These are phyloP conservation scores for Aspergillus biplanus DNA, from an alignment of 495 filamentous ascomycete species.

Conservation along the genomic window DNA sequence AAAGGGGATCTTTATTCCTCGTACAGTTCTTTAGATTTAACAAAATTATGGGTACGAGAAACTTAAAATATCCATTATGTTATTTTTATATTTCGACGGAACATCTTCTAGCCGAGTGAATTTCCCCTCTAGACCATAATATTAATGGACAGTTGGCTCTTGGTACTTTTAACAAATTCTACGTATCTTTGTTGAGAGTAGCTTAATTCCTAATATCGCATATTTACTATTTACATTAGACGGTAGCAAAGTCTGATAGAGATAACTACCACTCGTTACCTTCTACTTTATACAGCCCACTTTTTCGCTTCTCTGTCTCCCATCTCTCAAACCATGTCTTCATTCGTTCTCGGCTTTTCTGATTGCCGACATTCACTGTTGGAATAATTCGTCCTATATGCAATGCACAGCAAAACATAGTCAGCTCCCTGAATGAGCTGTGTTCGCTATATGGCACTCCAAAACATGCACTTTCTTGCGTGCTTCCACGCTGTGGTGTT, in stretches of 20 bases:
- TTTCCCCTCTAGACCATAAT: too few relatives aligned
- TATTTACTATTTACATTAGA: too few relatives aligned
- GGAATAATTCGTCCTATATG: conserved; percentile 87
- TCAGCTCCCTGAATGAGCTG: conserved; percentile 89
- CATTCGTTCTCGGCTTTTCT: conserved; percentile 76
- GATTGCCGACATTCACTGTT: conserved; percentile 87
- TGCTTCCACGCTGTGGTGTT: conserved; percentile 77
- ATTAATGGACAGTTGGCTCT: too few relatives aligned
- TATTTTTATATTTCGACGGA: too few relatives aligned
- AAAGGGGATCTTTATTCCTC: too few relatives aligned
- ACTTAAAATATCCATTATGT: too few relatives aligned
- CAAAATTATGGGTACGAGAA: too few relatives aligned
- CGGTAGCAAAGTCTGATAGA: neutral
- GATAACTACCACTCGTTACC: conserved; percentile 32
- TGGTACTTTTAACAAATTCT: too few relatives aligned
- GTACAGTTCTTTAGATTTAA: too few relatives aligned
- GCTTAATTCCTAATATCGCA: too few relatives aligned
- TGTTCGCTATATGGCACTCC: conserved; percentile 96
- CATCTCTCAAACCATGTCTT: conserved; percentile 89
- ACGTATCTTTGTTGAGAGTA: too few relatives aligned
- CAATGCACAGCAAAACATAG: conserved; percentile 87
- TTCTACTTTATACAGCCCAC: conserved; percentile 63
- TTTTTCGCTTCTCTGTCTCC: conserved; percentile 81
- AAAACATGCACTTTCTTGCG: conserved; percentile 75
- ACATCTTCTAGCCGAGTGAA: too few relatives aligned